These are phyloP conservation scores for Luvunga scandens DNA, from an alignment of 345 rosid genomes.

Conservation along the genomic window DNA sequence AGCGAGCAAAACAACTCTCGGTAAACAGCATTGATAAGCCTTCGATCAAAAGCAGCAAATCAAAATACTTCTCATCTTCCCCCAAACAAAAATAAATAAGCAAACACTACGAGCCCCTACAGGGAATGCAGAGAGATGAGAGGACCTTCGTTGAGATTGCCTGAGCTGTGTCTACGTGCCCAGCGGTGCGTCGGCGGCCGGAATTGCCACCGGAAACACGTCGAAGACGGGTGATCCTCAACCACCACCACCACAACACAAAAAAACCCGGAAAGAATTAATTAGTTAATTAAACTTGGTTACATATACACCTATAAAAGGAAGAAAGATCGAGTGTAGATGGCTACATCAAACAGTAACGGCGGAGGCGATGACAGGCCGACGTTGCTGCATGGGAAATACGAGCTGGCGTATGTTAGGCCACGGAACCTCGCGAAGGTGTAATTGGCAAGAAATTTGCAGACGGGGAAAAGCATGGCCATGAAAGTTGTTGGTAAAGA, in stretches of 20 bases:
- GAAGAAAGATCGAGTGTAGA: no score
- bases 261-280: neutral
- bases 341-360: neutral
- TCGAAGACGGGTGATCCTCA: conserved; percentile 87
- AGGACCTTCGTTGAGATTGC: conserved; percentile 32
- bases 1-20: neutral
- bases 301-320: neutral
- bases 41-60: no score
- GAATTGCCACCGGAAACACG: conserved; percentile 91
- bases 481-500: conserved; percentile 91
- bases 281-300: no score
- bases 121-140: conserved; percentile 90
- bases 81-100: neutral
- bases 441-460: conserved; percentile 59
- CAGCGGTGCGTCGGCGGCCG: conserved; percentile 68
- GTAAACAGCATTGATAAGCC: neutral
- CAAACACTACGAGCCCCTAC: conserved; percentile 6
- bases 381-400: conserved; percentile 64
- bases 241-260: neutral
- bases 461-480: conserved; percentile 66
- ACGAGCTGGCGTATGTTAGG: conserved; percentile 79
- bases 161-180: conserved; percentile 49
- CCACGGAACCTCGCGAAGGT: conserved; percentile 90
- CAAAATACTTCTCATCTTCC: neutral
- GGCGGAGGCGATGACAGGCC: conserved; percentile 24